Evolutionary conservation across 108 stramenopile species (phyloP), one percentile per base, ranked within the genome.

Genomic region (Fragilariopsis cylindrus): DNA sequence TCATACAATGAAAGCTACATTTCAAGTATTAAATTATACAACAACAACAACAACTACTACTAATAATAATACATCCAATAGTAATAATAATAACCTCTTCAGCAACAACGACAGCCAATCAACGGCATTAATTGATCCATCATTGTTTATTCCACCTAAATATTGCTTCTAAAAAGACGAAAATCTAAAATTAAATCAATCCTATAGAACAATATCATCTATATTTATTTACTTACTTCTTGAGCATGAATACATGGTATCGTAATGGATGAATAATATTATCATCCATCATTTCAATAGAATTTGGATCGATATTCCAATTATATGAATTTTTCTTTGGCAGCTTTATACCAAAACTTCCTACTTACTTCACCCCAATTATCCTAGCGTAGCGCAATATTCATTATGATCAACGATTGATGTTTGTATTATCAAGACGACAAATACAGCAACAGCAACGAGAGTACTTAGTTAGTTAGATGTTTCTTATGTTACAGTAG

Each of bases 201-300:
- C 30, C 30, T 30, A 30, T 2, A 30, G 1, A 30, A 30, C 30
- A 30, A 2, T 2, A 30, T 1, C 1, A 30, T 30, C 1, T 30
- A 30, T 0, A 30, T 30, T 30, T 30, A 2, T 30, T 2, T 30
- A 30, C 30, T 30, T 30, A 30, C 30, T 76, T 80, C 53, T 83
- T 83, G 39, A 77, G 74, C 82, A 83, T 80, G 49, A 80, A 79
- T 2, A 85, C 78, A 63, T 85, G 71, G 60, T 85, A 85, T 43
- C 84, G 73, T 41, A 72, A 40, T 47, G 5, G 9, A 21, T 21
- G 47, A 50, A 72, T 74, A 50, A 72, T 74, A 15, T n/a, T 47
- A 42, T 74, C 78, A 16, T 76, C 71, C 42, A 50, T 70, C 45
- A 85, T 76, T 30, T 56, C 69, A 43, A 85, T 60, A 15, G 68